Conservation (phyloP, 2,329 filamentous ascomycete genomes). For the Huntiella savannae region DNA sequence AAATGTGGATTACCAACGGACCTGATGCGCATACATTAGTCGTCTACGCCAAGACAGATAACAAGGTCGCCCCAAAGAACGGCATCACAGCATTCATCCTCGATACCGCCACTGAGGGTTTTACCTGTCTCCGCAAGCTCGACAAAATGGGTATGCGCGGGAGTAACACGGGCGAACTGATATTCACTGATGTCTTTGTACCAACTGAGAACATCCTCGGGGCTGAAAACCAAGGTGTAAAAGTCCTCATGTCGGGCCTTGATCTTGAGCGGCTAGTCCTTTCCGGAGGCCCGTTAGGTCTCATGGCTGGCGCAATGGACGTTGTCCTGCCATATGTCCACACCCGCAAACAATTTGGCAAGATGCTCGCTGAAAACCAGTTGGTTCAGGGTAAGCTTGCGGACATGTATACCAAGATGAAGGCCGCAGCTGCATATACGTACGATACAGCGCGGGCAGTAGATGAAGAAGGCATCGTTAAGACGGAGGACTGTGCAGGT, state of each 20-base stretch:
- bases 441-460: constrained; percentile 64
- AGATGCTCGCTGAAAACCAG: constrained; percentile 79
- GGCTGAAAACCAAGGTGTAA: constrained; percentile 59
- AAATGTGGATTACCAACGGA: constrained; percentile 99
- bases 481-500: constrained; percentile 83
- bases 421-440: constrained; percentile 70
- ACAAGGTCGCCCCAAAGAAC: constrained; percentile 44
- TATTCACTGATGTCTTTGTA: constrained; percentile 82
- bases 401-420: constrained; percentile 93
- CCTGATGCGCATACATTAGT: constrained; percentile 84
- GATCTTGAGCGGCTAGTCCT: constrained; percentile 88
- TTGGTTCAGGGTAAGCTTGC: constrained; percentile 82
- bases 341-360: constrained; percentile 71
- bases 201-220: constrained; percentile 68
- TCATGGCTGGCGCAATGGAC: constrained; percentile 81
- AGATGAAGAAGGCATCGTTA: constrained; percentile 54
- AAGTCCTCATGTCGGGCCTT: constrained; percentile 87
- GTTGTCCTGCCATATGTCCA: constrained; percentile 77
- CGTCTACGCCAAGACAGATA: constrained; percentile 86
- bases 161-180: constrained; percentile 84
- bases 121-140: constrained; percentile 73
- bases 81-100: constrained; percentile 93
- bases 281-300: constrained; percentile 71
- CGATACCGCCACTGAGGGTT: constrained; percentile 50
- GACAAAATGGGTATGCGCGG: constrained; percentile 98